phyloP scores from a whole-genome alignment of 164 flowering plant genomes.

The Buxus sempervirens region DNA sequence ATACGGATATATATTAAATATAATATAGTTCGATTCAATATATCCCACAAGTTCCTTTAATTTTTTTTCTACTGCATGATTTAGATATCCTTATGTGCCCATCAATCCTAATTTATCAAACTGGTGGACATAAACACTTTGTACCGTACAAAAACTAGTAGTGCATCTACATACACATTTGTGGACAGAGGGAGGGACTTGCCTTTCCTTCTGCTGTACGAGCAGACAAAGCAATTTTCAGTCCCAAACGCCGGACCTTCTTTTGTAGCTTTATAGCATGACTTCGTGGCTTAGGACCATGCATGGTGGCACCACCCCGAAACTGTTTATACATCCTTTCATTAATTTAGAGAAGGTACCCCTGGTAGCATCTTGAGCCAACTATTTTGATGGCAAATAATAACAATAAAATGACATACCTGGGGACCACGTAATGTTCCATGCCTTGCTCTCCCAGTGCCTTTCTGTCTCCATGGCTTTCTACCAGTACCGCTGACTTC shows the following conservation, averaged over 20 bases:
- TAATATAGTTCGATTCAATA: too few species aligned
- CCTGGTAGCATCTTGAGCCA: too few species aligned
- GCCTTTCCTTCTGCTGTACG: constrained; percentile 96
- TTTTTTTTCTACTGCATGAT: too few species aligned
- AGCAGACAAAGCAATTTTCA: constrained; percentile 87
- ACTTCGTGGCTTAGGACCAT: constrained; percentile 96
- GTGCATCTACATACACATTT: too few species aligned
- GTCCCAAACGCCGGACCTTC: constrained; percentile 90
- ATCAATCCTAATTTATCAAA: too few species aligned
- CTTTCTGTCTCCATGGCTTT: constrained; percentile 89
- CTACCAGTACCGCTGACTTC: constrained; percentile 95
- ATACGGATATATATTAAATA: too few species aligned
- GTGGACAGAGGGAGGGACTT: constrained; percentile 24
- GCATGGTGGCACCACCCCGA: constrained; percentile 80
- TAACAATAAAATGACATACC: constrained; percentile 33
- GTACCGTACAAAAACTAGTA: too few species aligned
- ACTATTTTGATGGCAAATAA: constrained; percentile 3
- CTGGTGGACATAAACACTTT: too few species aligned
- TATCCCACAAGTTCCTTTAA: too few species aligned
- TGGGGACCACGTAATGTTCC: constrained; percentile 93
- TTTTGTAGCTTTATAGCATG: constrained; percentile 92
- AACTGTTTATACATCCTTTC: constrained; percentile 49
- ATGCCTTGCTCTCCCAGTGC: constrained; percentile 88
- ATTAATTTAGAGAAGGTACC: constrained; percentile 1
- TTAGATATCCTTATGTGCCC: too few species aligned